Evolutionary conservation across 169 alveolate genomes (phyloP).

Genomic region (Perkinsus olseni): DNA sequence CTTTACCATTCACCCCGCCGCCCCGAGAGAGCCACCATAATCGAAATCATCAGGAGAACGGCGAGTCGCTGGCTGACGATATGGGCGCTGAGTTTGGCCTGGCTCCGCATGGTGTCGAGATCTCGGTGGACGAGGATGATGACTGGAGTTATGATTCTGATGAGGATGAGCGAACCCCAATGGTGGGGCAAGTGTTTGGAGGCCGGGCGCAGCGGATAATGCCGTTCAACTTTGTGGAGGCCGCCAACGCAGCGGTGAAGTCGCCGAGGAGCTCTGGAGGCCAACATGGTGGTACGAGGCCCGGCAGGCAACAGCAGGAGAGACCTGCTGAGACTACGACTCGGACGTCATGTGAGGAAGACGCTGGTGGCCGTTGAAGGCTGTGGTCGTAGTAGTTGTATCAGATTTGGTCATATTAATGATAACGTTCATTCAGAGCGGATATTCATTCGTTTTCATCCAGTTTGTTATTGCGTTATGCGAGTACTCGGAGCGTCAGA

Average conservation of each 20-base stretch:
- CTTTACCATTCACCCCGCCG: neutral
- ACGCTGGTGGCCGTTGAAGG: too few species aligned
- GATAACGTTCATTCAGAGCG: neutral
- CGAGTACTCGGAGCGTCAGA: neutral
- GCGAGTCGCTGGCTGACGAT: neutral
- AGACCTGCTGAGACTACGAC: too few species aligned
- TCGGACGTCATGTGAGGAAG: too few species aligned
- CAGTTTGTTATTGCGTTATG: neutral
- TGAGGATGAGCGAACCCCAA: neutral
- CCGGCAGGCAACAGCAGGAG: too few species aligned
- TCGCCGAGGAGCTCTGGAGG: neutral
- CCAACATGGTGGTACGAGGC: neutral
- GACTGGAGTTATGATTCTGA: neutral
- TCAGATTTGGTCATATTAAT: neutral
- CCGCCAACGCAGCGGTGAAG: neutral
- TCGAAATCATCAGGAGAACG: neutral
- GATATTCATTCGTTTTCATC: neutral
- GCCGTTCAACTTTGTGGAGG: neutral
- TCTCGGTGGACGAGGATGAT: neutral
- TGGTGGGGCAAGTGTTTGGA: neutral
- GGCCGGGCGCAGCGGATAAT: neutral
- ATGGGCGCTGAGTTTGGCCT: neutral
- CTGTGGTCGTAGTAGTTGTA: too few species aligned
- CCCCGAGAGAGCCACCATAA: neutral
- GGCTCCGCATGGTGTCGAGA: neutral